Evolutionary conservation across 805 yeast genomes (phyloP).

Genomic region (Cyberlindnera mississippiensis): DNA sequence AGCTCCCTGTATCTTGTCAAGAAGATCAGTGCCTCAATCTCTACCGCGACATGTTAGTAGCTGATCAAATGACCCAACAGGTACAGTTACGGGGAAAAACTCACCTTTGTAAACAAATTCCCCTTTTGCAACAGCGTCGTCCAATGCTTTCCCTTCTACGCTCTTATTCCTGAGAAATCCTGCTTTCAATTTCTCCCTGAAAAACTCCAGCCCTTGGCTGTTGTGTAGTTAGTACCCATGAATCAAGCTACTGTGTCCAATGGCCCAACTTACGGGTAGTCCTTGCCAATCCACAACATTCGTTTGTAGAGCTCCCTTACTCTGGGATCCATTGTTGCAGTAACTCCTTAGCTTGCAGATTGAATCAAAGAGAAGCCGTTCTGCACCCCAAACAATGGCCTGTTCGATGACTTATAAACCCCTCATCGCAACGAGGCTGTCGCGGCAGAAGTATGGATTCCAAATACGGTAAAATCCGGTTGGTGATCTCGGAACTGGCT

Average conservation of each 20-base stretch:
- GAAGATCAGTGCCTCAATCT: slow-evolving; percentile 22
- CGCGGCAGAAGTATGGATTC: no score
- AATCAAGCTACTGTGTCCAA: no score
- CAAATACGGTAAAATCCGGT: neutral
- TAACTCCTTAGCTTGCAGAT: neutral
- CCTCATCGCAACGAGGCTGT: no score
- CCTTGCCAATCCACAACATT: slow-evolving; percentile 18
- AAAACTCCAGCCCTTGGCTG: slow-evolving; percentile 18
- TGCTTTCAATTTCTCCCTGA: slow-evolving; percentile 14
- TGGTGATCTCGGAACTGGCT: slow-evolving; percentile 1
- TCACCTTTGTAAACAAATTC: slow-evolving; percentile 21
- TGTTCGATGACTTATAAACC: neutral
- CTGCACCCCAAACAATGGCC: neutral
- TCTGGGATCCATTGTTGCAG: slow-evolving; percentile 18
- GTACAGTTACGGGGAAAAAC: neutral
- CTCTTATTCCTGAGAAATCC: slow-evolving; percentile 13
- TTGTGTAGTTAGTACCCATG: no score
- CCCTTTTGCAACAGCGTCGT: slow-evolving; percentile 17
- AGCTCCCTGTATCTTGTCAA: slow-evolving; percentile 21
- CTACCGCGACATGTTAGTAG: slow-evolving; percentile 5
- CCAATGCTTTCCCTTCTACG: slow-evolving; percentile 7
- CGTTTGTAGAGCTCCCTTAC: slow-evolving; percentile 19
- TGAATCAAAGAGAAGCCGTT: neutral
- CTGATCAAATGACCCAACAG: neutral
- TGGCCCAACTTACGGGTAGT: slow-evolving; percentile 19